Evolutionary conservation across 116 monocot genomes (phyloP), one percentile per base, ranked within the genome.

Genomic region (Posidonia oceanica): DNA sequence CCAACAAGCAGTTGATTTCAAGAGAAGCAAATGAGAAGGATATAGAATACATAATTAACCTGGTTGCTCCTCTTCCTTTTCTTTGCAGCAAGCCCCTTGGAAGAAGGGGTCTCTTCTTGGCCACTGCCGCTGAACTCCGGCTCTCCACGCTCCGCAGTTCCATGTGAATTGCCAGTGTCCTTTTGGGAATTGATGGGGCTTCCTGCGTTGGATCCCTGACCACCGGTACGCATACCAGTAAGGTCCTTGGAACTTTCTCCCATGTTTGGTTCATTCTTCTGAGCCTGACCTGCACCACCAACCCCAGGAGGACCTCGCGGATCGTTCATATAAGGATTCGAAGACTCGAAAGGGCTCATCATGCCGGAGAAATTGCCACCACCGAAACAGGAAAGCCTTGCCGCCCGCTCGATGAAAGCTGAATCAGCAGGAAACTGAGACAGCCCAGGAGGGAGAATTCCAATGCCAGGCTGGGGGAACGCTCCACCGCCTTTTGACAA

Each of bases 391-490:
- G 96, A 88, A 40, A 87, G 83, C 74, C 83, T 84, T 38, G 91
- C 88, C 0, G 96, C 87, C 15, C 87, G 73, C 64, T 89, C 91
- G 37, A 88, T 82, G 79, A 96, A 96, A 13, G 71, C 81, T 0
- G 85, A 78, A 56, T 96, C 96, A 15, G 81, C 63, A 1, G 88
- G 81, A 67, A 96, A 84, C 42, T 88, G 79, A 7, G 91, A 61
- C 15, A 88, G 74, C 11, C 72, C 71, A 39, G 72, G 81, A 23
- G 80, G 84, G 56, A 78, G 86, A 51, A 79, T 52, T 7, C 87
- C 81, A 44, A 59, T 36, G 15, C 15, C 38, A 39, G 37, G 22
- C 57, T 61, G 72, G 16, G 63, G 42, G 48, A 77, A 80, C 54
- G 61, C 52, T 6, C 75, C 70, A 29, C 72, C 81, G 57, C 66